Evolutionary conservation across 371 early-diverging fungal species (phyloP).

Genomic region (Apophysomyces elegans): DNA sequence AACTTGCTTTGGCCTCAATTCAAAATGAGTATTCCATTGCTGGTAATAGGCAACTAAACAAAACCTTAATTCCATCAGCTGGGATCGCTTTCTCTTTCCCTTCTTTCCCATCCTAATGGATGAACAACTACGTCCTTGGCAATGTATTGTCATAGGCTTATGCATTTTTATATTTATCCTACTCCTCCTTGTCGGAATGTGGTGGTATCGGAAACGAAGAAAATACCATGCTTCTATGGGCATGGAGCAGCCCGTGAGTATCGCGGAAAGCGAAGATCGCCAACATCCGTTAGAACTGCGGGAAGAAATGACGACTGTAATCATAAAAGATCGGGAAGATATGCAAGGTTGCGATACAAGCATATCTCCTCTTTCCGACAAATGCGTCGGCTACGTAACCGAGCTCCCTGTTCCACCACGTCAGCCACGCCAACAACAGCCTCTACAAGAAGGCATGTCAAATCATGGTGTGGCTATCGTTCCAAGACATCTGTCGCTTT

Average conservation of each 20-base stretch:
- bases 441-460: conserved; percentile 18
- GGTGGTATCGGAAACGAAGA: not conserved
- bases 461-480: not conserved
- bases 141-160: not conserved
- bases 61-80: conserved; percentile 1
- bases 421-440: conserved; percentile 17
- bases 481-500: conserved; percentile 10
- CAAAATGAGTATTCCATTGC: not conserved
- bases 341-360: not conserved
- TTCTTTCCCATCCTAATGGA: not conserved
- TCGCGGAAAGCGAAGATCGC: not conserved
- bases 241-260: not conserved
- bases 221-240: not conserved
- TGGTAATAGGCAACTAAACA: not conserved
- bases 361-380: not conserved
- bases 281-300: not conserved
- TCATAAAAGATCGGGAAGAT: not conserved
- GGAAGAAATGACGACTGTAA: not conserved
- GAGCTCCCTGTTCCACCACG: not conserved
- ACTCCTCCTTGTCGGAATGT: not conserved
- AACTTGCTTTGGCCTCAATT: not conserved
- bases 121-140: not conserved
- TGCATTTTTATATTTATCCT: not conserved
- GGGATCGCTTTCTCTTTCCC: not conserved
- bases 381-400: not conserved